phyloP scores from a whole-genome alignment of 2,329 filamentous ascomycete species.

The Paraconiothyrium sp. region DNA sequence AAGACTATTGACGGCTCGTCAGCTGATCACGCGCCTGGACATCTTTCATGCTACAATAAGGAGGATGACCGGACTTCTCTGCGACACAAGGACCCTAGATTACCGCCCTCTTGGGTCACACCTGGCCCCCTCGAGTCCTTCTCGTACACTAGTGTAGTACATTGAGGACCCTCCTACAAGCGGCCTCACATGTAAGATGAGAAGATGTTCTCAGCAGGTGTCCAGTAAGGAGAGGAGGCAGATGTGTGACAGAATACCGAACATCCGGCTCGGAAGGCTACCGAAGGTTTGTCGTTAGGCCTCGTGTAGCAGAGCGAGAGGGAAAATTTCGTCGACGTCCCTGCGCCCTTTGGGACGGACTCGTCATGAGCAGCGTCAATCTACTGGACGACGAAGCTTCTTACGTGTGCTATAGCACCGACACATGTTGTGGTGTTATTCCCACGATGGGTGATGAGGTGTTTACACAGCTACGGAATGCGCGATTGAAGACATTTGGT shows the following conservation, averaged over 20 bases:
- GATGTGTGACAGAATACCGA: background rate
- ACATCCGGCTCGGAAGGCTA: background rate
- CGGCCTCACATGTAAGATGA: background rate
- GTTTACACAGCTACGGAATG: background rate
- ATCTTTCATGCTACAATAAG: background rate
- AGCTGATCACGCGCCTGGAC: background rate
- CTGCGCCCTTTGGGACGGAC: background rate
- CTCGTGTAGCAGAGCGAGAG: background rate
- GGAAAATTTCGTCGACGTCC: background rate
- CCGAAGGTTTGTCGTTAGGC: background rate
- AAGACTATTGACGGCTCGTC: background rate
- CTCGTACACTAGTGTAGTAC: background rate
- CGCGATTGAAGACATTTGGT: background rate
- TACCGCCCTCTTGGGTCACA: background rate
- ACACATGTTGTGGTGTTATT: background rate
- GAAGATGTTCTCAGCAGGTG: background rate
- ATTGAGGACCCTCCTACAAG: background rate
- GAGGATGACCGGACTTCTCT: conserved; percentile 2
- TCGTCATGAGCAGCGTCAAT: background rate
- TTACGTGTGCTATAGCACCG: background rate
- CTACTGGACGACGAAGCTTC: background rate
- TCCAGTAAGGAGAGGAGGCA: background rate
- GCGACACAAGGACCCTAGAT: background rate
- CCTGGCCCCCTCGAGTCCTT: background rate
- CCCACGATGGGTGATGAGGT: background rate